A percentile compares a stretch with the other conserved stretches of the same genome.
Evolutionary conservation across 805 yeast species (phyloP).

Genomic region (Starmerella vaccinii): DNA sequence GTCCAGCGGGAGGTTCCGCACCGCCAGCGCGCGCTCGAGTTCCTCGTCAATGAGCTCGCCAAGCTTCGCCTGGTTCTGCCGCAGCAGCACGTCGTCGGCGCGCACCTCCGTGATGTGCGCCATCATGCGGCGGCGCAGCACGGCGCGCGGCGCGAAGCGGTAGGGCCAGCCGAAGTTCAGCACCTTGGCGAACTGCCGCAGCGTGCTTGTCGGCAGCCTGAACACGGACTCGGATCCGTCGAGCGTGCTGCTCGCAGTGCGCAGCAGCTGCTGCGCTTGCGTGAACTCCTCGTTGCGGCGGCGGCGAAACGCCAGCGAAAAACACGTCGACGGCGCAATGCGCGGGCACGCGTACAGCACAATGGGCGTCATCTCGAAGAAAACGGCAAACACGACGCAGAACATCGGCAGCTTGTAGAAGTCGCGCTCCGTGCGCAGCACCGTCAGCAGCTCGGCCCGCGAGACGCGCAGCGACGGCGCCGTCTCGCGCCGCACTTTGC

Average conservation of each 20-base stretch:
- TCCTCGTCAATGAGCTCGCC: slow-evolving; percentile 17
- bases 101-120: slow-evolving; percentile 19
- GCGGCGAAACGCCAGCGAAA: slow-evolving; percentile 9
- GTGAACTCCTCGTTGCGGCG: slow-evolving; percentile 9
- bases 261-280: background rate
- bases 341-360: slow-evolving; percentile 45
- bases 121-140: slow-evolving; percentile 14
- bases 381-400: slow-evolving; percentile 42
- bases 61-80: slow-evolving; percentile 5
- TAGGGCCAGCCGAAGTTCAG: slow-evolving; percentile 17
- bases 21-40: slow-evolving; percentile 18
- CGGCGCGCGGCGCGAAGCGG: slow-evolving; percentile 8
- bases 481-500: background rate
- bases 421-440: slow-evolving; percentile 44
- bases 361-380: slow-evolving; percentile 49
- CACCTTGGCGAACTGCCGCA: slow-evolving; percentile 15
- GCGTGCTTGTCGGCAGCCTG: slow-evolving; percentile 3
- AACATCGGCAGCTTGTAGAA: slow-evolving; percentile 48
- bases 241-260: background rate
- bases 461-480: slow-evolving; percentile 25
- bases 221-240: slow-evolving; percentile 20
- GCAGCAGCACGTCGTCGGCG: slow-evolving; percentile 23
- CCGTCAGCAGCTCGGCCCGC: slow-evolving; percentile 41
- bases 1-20: slow-evolving; percentile 19
- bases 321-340: slow-evolving; percentile 53